Conservation (phyloP, 148 eudicot species). For the Persicaria tinctoria region DNA sequence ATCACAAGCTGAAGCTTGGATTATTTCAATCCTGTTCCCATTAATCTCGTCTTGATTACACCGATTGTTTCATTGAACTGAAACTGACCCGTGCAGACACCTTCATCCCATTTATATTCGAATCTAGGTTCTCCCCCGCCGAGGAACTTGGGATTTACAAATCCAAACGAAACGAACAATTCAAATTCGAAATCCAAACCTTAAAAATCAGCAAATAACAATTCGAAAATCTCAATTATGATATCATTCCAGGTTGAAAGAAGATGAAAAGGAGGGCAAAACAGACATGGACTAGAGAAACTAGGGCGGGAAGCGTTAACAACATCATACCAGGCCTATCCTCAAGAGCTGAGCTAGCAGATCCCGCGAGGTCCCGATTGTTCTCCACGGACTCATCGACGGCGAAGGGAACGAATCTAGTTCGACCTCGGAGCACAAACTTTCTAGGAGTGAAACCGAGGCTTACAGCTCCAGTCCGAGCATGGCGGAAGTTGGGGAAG, state of each 20-base stretch:
- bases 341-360: slow-evolving; percentile 36
- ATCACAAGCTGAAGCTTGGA: not conserved
- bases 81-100: too few species aligned
- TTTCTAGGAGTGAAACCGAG: slow-evolving; percentile 23
- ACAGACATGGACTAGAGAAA: not conserved
- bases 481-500: slow-evolving; percentile 19
- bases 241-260: not conserved
- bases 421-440: slow-evolving; percentile 19
- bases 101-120: too few species aligned
- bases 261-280: not conserved
- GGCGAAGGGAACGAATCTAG: slow-evolving; percentile 40
- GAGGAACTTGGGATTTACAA: not conserved
- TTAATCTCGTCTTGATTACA: too few species aligned
- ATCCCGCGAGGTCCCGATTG: slow-evolving; percentile 22
- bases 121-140: not conserved
- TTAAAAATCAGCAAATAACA: not conserved
- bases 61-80: too few species aligned
- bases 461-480: slow-evolving; percentile 14
- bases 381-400: slow-evolving; percentile 50
- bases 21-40: not conserved
- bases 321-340: slow-evolving; percentile 34
- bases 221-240: not conserved
- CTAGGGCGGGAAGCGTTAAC: not conserved
- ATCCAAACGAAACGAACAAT: not conserved
- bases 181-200: not conserved